phyloP scores from a whole-genome alignment of 805 yeast species.

The Wickerhamomyces strasburgensis region DNA sequence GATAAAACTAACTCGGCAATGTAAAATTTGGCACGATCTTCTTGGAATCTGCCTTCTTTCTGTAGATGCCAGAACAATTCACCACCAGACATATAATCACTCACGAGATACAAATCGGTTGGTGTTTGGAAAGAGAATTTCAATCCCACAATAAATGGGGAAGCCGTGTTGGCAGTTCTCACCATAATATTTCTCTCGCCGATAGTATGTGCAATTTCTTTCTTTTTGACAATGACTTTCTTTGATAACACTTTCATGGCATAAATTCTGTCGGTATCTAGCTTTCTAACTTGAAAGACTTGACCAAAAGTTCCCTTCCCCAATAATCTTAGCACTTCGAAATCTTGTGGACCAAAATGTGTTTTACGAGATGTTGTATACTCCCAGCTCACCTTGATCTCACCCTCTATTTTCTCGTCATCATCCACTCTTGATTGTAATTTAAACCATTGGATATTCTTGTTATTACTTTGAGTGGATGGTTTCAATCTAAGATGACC shows the following conservation, averaged over 20 bases:
- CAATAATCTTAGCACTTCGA: constrained; percentile 81
- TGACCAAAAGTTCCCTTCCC: constrained; percentile 99
- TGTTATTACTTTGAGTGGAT: constrained; percentile 30
- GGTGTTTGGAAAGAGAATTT: constrained; percentile 97
- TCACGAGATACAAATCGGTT: constrained; percentile 83
- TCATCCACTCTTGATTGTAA: constrained; percentile 65
- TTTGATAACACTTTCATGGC: constrained; percentile 97
- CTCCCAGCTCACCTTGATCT: constrained; percentile 68
- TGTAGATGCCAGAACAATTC: constrained; percentile 96
- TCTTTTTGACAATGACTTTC: constrained; percentile 92
- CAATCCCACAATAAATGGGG: constrained; percentile 92
- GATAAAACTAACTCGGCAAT: constrained; percentile 95
- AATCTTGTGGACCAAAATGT: constrained; percentile 90
- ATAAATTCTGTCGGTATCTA: constrained; percentile 83
- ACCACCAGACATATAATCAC: constrained; percentile 98
- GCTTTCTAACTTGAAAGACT: constrained; percentile 91
- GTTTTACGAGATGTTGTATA: constrained; percentile 65
- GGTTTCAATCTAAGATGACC: constrained; percentile 82
- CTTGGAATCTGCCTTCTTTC: constrained; percentile 90
- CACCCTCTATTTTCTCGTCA: constrained; percentile 76
- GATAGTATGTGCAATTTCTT: constrained; percentile 96
- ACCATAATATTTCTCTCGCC: constrained; percentile 95
- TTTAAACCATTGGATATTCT: constrained; percentile 63
- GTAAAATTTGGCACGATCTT: constrained; percentile 92
- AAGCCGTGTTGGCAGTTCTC: constrained; percentile 80